A percentile compares a stretch with the other conserved stretches of the same genome.
phyloP scores from a whole-genome alignment of 805 yeast species.

The Hemisphaericaspora nanyangensis region DNA sequence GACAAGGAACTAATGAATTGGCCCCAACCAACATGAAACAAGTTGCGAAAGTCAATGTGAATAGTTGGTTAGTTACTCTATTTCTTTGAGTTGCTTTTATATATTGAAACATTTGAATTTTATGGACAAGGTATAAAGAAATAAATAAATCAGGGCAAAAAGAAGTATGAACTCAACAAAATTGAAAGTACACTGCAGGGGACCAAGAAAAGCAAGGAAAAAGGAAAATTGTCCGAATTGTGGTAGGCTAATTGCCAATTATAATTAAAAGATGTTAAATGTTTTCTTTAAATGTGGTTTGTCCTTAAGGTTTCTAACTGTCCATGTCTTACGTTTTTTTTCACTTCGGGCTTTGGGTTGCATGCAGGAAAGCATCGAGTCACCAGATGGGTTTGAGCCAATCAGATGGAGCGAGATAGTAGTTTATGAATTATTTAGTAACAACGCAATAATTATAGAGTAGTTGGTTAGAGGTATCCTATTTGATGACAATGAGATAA shows the following conservation, averaged over 20 bases:
- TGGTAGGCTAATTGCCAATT: no score
- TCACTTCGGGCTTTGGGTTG: background rate
- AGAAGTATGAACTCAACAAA: no score
- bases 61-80: slow-evolving; percentile 58
- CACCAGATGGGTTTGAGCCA: background rate
- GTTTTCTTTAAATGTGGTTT: no score
- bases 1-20: slow-evolving; percentile 48
- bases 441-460: no score
- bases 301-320: no score
- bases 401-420: background rate
- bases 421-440: background rate
- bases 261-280: no score
- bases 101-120: slow-evolving; percentile 44
- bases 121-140: no score
- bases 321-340: background rate
- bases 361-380: background rate
- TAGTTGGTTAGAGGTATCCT: no score
- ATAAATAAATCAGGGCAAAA: no score
- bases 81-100: slow-evolving; percentile 56
- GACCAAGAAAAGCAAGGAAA: background rate
- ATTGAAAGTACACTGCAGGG: background rate
- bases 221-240: background rate
- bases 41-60: slow-evolving; percentile 70
- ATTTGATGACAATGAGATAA: no score
- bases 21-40: slow-evolving; percentile 56